A percentile compares a stretch with the other conserved stretches of the same genome.
Evolutionary conservation across 164 flowering plant genomes (phyloP).

Genomic region (Aristolochia californica): DNA sequence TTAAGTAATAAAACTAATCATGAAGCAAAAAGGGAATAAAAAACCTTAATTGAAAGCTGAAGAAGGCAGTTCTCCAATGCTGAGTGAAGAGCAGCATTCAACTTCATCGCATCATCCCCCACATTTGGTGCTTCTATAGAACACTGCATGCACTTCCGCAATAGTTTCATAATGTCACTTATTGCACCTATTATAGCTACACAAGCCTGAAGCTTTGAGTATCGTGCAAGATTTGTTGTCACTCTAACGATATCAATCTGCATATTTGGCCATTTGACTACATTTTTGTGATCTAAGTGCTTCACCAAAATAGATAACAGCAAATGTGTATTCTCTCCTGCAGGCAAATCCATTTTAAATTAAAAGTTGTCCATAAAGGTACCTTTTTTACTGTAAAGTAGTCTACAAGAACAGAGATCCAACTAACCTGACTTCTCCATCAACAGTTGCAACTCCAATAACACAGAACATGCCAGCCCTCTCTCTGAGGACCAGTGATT

Average conservation of each 20-base stretch:
- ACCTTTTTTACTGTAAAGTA: neutral
- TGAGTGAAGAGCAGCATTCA: slow-evolving; percentile 39
- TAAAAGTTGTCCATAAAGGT: neutral
- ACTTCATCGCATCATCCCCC: slow-evolving; percentile 26
- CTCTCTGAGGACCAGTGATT: slow-evolving; percentile 57
- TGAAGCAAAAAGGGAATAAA: neutral
- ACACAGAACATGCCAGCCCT: slow-evolving; percentile 57
- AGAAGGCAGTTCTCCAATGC: slow-evolving; percentile 61
- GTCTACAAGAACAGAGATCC: neutral
- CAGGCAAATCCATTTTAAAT: slow-evolving; percentile 4
- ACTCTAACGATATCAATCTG: slow-evolving; percentile 49
- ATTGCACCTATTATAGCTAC: slow-evolving; percentile 54
- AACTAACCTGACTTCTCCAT: slow-evolving; percentile 65
- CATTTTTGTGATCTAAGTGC: slow-evolving; percentile 85
- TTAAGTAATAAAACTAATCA: neutral
- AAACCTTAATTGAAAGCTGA: slow-evolving; percentile 60
- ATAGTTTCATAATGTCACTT: slow-evolving; percentile 59
- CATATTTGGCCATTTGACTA: slow-evolving; percentile 38
- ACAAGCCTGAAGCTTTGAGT: slow-evolving; percentile 45
- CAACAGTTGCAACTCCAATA: slow-evolving; percentile 46
- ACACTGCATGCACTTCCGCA: slow-evolving; percentile 66
- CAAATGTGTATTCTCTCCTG: slow-evolving; percentile 63
- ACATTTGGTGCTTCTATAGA: slow-evolving; percentile 36
- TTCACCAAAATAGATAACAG: slow-evolving; percentile 64
- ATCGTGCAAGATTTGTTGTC: slow-evolving; percentile 37